Evolutionary conservation across 1,284 basidiomycete species (phyloP).

Genomic region (Ceratobasidium sp.): DNA sequence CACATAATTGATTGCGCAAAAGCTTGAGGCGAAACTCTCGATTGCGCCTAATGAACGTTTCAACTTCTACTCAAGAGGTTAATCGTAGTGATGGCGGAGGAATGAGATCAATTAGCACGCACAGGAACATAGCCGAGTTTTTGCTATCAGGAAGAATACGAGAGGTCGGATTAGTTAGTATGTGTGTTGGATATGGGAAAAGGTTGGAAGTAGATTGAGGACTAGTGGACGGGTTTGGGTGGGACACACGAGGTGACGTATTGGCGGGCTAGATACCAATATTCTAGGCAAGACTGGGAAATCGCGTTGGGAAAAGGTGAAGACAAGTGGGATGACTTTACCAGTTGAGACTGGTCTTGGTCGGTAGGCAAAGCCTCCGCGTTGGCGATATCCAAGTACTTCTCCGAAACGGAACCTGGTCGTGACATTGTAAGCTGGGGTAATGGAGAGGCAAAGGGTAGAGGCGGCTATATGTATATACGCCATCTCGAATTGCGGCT

Average conservation of each 20-base stretch:
- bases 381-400: neutral
- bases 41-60: constrained; percentile 53
- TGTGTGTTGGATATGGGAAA: neutral
- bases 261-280: no score
- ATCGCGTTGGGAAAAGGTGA: no score
- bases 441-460: neutral
- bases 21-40: constrained; percentile 55
- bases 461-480: no score
- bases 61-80: constrained; percentile 42
- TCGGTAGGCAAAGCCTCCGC: neutral
- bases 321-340: neutral
- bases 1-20: constrained; percentile 56
- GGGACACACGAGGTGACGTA: neutral
- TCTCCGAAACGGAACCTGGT: constrained; percentile 6
- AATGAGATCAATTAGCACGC: neutral
- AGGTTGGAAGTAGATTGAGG: neutral
- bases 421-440: neutral
- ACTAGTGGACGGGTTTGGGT: neutral
- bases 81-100: no score
- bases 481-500: no score
- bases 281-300: no score
- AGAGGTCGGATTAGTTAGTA: neutral
- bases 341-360: neutral
- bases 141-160: neutral
- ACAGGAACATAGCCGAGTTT: constrained; percentile 6